These are phyloP conservation scores for Sedum album DNA, from an alignment of 164 flowering plant species.

Conservation along the genomic window DNA sequence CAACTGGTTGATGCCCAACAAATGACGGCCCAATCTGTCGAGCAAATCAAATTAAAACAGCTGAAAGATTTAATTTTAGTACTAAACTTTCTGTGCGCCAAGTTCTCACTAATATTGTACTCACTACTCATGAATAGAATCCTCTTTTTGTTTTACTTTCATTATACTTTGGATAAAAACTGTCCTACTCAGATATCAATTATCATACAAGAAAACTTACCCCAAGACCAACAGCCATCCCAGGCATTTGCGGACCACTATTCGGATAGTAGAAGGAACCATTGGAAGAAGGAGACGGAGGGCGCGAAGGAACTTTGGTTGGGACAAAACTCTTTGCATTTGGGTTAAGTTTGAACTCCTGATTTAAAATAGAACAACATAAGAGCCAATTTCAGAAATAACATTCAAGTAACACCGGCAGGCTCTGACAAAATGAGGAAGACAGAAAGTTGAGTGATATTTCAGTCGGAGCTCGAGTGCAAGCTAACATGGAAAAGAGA, in stretches of 20 bases:
- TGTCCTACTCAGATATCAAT: neutral
- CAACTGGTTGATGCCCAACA: conserved; percentile 62
- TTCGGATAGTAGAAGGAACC: conserved; percentile 59
- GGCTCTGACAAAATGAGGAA: neutral
- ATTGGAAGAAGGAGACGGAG: conserved; percentile 68
- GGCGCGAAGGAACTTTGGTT: conserved; percentile 46
- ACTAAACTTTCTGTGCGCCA: neutral
- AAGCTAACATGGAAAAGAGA: neutral
- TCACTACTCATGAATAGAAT: neutral
- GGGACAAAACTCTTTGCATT: conserved; percentile 91
- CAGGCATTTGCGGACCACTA: conserved; percentile 56
- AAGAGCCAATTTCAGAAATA: conserved; percentile 8
- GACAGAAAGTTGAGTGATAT: neutral
- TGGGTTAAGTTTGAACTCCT: conserved; percentile 95
- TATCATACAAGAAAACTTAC: conserved; percentile 33
- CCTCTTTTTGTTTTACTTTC: no score
- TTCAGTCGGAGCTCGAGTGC: neutral
- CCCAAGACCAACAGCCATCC: conserved; percentile 72
- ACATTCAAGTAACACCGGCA: neutral
- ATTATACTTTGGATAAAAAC: neutral
- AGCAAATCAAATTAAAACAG: conserved; percentile 6
- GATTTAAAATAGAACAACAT: conserved; percentile 12
- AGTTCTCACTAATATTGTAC: neutral
- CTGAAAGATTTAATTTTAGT: neutral
- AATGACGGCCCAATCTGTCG: conserved; percentile 73